Base-by-base conservation (phyloP, 2,329 filamentous ascomycete genomes). In the Chalaropsis thielavioides region DNA sequence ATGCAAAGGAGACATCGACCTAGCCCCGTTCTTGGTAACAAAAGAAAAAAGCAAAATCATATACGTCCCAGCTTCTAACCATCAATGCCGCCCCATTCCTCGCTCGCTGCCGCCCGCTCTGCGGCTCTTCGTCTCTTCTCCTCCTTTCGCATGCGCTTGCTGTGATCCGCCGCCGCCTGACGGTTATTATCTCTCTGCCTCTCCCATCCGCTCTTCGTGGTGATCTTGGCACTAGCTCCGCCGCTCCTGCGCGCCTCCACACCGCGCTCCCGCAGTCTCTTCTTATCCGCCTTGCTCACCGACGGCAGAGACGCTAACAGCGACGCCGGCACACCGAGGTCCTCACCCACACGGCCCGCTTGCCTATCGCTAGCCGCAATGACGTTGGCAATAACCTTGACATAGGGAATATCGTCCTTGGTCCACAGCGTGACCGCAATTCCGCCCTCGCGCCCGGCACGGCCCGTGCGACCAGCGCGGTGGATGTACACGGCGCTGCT, bases 351-450 rank as follows among this genome's bases (percentile, higher is more conserved):
- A 70, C 77, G 80, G 35, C 80, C 81, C 1, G 81, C 81, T 71
- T 91, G 81, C 74, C 85, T 88, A 75, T 96, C 89, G 69, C 88
- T 91, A 24, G 84, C 83, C 0, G 88, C 83, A 68, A 99, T 96
- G 41, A 97, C 89, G 71, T 96, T 96, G 41, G 92, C 94, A 35
- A 99, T 89, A 68, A 85, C 89, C 77, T 92, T 95, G 66, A 99
- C 84, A 66, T 81, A 90, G 0, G 89, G 88, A 3, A 97, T 87
- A 72, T 99, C 94, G 68, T 96, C 94, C 73, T 94, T 90, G 0
- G 92, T 97, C 75, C 96, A 99, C 67, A 96, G 87, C 0, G 94
- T 99, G 1, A 99, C 87, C 0, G 91, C 92, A 2, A 96, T 83
- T 60, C 94, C 94, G 22, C 92, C 92, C 71, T 89, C 84, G 27